Evolutionary conservation across 495 filamentous ascomycete species (phyloP), one percentile per base, ranked within the genome.

Genomic region (Penicillium fimorum): DNA sequence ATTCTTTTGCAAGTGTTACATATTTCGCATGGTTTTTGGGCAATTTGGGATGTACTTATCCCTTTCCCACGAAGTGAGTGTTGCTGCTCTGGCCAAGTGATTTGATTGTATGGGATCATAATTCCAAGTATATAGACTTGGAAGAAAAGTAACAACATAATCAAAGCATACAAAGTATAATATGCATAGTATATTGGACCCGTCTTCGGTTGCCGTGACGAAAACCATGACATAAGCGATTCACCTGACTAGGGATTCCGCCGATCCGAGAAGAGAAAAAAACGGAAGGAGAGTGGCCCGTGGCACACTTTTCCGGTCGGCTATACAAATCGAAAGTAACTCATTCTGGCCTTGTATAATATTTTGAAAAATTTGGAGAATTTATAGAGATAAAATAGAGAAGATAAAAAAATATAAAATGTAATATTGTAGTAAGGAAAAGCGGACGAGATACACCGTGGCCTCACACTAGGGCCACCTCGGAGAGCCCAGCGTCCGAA

Each of bases 401-500:
- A 30, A 37, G 1, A 18, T 4, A 38, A 48, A 24, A 13, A n/a
- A 43, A 30, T 33, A 30, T 32, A 12, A 20, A 7, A 25, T 30
- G 18, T 24, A 49, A 15, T 5, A 42, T 27, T 25, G 25, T 35
- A 51, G 35, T 25, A n/a, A 20, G 18, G 1, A 50, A 51, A 45
- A 58, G 47, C 20, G 59, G 32, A 47, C 9, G 17, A 32, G 29
- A 30, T 47, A 47, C 56, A 58, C 41, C 47, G 63, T 63, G 63
- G 60, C 49, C 56, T 47, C 65, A 60, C 68, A 73, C 71, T 72
- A 74, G 75, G 74, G 74, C 74, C 71, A 69, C 71, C 68, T 76
- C 75, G 75, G 73, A 78, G 75, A 66, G 67, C 70, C 62, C 63
- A 63, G 67, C 58, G 64, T 70, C 71, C 66, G 68, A 76, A 68